Percentiles rank a stretch among this genome's conserved stretches.
Conservation (phyloP, 2,329 filamentous ascomycete genomes). For the Paraconiothyrium sp. region DNA sequence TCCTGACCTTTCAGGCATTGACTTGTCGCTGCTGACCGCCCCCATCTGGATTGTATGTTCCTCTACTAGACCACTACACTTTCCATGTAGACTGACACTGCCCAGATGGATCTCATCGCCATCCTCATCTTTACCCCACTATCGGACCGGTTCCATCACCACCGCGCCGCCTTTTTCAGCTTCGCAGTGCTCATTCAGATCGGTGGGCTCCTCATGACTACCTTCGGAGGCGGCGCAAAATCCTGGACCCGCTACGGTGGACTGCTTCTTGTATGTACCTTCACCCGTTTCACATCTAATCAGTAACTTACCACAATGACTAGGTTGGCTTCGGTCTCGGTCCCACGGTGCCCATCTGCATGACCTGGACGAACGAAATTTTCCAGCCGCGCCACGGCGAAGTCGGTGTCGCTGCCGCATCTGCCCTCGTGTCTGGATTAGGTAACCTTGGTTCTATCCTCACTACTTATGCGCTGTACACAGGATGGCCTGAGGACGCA, state of each 20-base stretch:
- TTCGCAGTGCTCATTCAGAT: slow-evolving; percentile 81
- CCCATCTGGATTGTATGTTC: slow-evolving; percentile 87
- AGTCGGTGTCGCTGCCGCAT: slow-evolving; percentile 86
- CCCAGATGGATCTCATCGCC: slow-evolving; percentile 83
- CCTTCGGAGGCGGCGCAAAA: slow-evolving; percentile 72
- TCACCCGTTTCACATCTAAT: neutral
- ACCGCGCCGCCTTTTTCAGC: slow-evolving; percentile 83
- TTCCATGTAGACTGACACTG: slow-evolving; percentile 19
- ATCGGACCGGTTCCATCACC: slow-evolving; percentile 84
- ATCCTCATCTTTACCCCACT: slow-evolving; percentile 87
- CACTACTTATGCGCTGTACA: slow-evolving; percentile 89
- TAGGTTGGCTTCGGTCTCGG: slow-evolving; percentile 81
- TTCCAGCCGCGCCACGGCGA: slow-evolving; percentile 91
- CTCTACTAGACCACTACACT: neutral
- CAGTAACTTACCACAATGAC: neutral
- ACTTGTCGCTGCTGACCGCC: slow-evolving; percentile 83
- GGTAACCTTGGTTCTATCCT: slow-evolving; percentile 87
- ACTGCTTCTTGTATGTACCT: slow-evolving; percentile 73
- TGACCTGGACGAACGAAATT: slow-evolving; percentile 92
- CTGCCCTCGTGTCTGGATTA: slow-evolving; percentile 84
- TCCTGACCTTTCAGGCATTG: slow-evolving; percentile 74
- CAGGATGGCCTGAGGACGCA: slow-evolving; percentile 82
- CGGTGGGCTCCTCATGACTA: slow-evolving; percentile 79
- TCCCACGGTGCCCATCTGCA: slow-evolving; percentile 89
- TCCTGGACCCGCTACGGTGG: slow-evolving; percentile 89